Percentiles rank a stretch among this genome's conserved stretches.
phyloP scores from a whole-genome alignment of 192 early-diverging fungal genomes.

The Mortierella alpina region DNA sequence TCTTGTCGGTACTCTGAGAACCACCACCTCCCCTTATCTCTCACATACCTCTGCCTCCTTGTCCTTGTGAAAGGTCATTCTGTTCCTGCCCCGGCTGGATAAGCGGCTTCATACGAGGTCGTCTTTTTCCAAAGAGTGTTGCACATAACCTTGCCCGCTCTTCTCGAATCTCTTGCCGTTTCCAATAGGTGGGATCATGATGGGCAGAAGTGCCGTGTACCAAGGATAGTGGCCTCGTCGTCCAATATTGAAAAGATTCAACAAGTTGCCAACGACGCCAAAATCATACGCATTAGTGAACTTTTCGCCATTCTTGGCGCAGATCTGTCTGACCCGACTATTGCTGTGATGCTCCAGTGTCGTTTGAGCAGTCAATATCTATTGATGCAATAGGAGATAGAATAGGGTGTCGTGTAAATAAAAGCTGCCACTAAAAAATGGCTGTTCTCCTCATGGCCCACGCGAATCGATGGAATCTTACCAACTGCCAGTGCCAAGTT shows the following conservation, averaged over 20 bases:
- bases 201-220: slow-evolving; percentile 58
- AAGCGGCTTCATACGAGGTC: slow-evolving; percentile 10
- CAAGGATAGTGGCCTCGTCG: slow-evolving; percentile 59
- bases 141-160: slow-evolving; percentile 25
- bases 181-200: slow-evolving; percentile 58
- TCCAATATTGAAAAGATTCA: slow-evolving; percentile 64
- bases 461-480: slow-evolving; percentile 19
- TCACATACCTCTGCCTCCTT: too few relatives aligned
- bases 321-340: slow-evolving; percentile 54
- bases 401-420: not conserved
- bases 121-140: slow-evolving; percentile 3
- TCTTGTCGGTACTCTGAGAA: too few relatives aligned
- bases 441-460: not conserved
- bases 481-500: slow-evolving; percentile 67
- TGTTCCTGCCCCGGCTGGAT: too few relatives aligned
- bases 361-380: slow-evolving; percentile 64
- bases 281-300: slow-evolving; percentile 53
- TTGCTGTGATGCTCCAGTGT: slow-evolving; percentile 70
- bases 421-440: not conserved
- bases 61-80: not conserved
- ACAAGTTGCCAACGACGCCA: slow-evolving; percentile 53
- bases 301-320: slow-evolving; percentile 56
- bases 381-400: not conserved
- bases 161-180: slow-evolving; percentile 53
- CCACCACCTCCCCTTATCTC: too few relatives aligned